A percentile compares a stretch with the other conserved stretches of the same genome.
phyloP scores from a whole-genome alignment of 2,329 filamentous ascomycete genomes.

The Emericellopsis atlantica region DNA sequence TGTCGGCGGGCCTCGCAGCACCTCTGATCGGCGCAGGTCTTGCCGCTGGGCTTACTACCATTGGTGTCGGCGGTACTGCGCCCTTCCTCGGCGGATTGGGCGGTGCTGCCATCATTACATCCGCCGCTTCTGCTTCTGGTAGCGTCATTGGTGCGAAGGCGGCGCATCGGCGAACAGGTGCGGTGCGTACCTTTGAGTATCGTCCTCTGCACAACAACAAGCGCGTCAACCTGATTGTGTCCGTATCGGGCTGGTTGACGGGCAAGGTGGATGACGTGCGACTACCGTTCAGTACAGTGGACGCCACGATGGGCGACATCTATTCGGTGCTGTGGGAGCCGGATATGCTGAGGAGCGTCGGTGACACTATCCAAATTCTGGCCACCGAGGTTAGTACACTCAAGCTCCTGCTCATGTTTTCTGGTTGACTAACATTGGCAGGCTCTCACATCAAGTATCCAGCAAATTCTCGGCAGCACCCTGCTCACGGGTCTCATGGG shows the following conservation, averaged over 20 bases:
- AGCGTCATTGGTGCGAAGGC: conserved; percentile 77
- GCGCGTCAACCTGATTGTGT: conserved; percentile 87
- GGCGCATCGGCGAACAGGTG: conserved; percentile 75
- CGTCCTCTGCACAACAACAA: conserved; percentile 96
- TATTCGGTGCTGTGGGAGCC: conserved; percentile 97
- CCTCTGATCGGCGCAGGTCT: conserved; percentile 90
- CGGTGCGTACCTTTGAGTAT: conserved; percentile 95
- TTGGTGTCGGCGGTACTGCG: conserved; percentile 80
- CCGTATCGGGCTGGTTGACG: conserved; percentile 95
- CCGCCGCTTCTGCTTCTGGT: conserved; percentile 73
- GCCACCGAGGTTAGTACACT: conserved; percentile 70
- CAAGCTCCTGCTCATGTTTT: neutral
- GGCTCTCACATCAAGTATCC: conserved; percentile 90
- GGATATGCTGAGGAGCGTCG: conserved; percentile 95
- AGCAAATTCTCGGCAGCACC: conserved; percentile 87
- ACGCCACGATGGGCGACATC: conserved; percentile 95
- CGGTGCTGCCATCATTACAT: conserved; percentile 88
- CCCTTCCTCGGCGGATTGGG: conserved; percentile 85
- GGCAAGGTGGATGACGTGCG: conserved; percentile 95
- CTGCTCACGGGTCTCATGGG: conserved; percentile 85
- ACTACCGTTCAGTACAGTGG: conserved; percentile 88
- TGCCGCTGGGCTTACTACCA: conserved; percentile 88
- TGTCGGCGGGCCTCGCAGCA: conserved; percentile 83
- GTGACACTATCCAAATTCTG: conserved; percentile 95
- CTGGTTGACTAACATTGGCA: conserved; percentile 16